phyloP scores from a whole-genome alignment of 257 asterid species.

The Echium plantagineum region DNA sequence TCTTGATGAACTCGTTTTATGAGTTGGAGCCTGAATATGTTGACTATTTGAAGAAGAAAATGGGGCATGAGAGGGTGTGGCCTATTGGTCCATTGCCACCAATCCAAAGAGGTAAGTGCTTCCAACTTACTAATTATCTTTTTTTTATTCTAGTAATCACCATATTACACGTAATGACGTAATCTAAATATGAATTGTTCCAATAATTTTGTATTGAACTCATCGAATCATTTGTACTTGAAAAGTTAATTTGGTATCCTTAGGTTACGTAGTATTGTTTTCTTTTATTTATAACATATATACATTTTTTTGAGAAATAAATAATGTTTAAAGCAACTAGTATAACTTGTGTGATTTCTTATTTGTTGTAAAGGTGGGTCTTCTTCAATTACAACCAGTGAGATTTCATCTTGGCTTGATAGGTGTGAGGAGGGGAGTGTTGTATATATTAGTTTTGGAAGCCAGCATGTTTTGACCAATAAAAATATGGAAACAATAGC shows the following conservation, averaged over 20 bases:
- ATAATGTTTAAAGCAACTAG: not conserved
- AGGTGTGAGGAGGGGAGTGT: not conserved
- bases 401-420: not conserved
- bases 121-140: too few relatives aligned
- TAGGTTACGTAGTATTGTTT: too few relatives aligned
- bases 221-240: too few relatives aligned
- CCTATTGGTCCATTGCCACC: slow-evolving; percentile 2
- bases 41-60: not conserved
- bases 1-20: slow-evolving; percentile 1
- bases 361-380: not conserved
- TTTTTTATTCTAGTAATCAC: too few relatives aligned
- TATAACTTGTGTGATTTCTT: not conserved
- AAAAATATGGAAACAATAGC: not conserved
- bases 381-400: not conserved
- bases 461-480: not conserved
- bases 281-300: not conserved
- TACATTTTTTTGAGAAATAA: too few relatives aligned
- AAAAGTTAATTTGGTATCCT: too few relatives aligned
- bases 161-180: too few relatives aligned
- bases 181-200: too few relatives aligned
- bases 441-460: slow-evolving; percentile 1
- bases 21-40: slow-evolving; percentile 1
- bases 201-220: too few relatives aligned
- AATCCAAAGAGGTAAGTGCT: not conserved
- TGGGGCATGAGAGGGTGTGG: slow-evolving; percentile 6